phyloP scores from a whole-genome alignment of 352 stramenopile genomes.

The Phytophthora sp. region DNA sequence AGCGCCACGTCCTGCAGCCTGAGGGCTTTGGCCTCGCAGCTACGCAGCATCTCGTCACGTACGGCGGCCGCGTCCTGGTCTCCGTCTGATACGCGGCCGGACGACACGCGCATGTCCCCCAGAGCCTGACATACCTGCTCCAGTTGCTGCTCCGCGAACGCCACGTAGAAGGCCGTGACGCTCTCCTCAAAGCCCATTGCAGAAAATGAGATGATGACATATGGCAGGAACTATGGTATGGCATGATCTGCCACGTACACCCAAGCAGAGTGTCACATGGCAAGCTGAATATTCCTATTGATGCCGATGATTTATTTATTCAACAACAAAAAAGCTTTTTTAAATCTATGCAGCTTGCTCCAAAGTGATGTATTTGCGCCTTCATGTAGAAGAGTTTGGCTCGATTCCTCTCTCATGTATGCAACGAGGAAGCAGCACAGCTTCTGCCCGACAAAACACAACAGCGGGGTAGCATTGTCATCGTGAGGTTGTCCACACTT shows the following conservation, averaged over 20 bases:
- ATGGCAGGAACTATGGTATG: not conserved
- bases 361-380: not conserved
- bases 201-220: not conserved
- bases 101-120: conserved; percentile 54
- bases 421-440: no score
- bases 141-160: conserved; percentile 73
- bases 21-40: conserved; percentile 73
- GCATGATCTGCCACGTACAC: conserved; percentile 8
- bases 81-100: conserved; percentile 21
- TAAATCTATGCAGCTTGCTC: conserved; percentile 3
- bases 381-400: not conserved
- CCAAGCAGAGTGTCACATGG: not conserved
- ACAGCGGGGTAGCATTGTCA: conserved; percentile 1
- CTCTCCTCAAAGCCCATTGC: conserved; percentile 81
- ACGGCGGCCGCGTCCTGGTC: conserved; percentile 33
- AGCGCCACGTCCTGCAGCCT: conserved; percentile 48
- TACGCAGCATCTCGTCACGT: conserved; percentile 81
- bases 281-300: not conserved
- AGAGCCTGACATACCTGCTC: conserved; percentile 71
- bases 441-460: not conserved
- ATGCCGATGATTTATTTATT: not conserved
- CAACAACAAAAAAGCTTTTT: no score
- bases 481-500: conserved; percentile 10
- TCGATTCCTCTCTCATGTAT: no score
- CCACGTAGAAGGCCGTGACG: conserved; percentile 85